These are phyloP conservation scores for Reutealis trisperma DNA, from an alignment of 345 rosid genomes.

Conservation along the genomic window DNA sequence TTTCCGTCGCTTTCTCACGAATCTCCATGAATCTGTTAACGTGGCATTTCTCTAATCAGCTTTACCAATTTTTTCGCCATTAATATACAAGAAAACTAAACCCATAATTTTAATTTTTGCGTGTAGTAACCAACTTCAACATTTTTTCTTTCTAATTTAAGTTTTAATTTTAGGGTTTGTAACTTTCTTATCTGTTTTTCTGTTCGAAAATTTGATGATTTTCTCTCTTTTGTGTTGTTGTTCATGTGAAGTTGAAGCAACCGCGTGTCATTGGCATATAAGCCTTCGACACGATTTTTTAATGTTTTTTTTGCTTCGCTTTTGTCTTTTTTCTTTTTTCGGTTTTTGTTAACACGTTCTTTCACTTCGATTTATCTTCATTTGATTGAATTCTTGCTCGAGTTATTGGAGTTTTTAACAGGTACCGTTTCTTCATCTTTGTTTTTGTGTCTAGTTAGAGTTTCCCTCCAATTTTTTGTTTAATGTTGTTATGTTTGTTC, in stretches of 20 bases:
- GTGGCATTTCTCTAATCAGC: slow-evolving; percentile 3
- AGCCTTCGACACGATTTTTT: slow-evolving; percentile 13
- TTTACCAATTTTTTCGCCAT: neutral
- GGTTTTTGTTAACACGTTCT: neutral
- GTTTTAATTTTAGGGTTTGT: too few relatives aligned
- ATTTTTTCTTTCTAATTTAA: neutral
- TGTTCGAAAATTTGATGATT: neutral
- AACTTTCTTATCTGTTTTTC: too few relatives aligned
- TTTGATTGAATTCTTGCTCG: neutral
- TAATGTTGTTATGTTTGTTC: neutral
- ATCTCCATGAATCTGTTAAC: neutral
- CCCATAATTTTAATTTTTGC: neutral
- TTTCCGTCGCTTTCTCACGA: neutral
- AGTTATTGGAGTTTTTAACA: neutral
- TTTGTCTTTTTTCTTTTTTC: neutral
- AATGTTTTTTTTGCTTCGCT: neutral
- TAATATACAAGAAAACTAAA: neutral
- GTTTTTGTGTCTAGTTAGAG: too few relatives aligned
- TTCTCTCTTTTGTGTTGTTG: neutral
- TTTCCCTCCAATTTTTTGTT: neutral
- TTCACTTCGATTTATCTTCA: neutral
- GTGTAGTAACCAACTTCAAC: slow-evolving; percentile 6
- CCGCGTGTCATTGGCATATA: slow-evolving; percentile 25
- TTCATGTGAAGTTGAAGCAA: slow-evolving; percentile 32
- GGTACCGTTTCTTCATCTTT: neutral